Conservation (phyloP, 352 stramenopile species). For the Pythium oligandrum region DNA sequence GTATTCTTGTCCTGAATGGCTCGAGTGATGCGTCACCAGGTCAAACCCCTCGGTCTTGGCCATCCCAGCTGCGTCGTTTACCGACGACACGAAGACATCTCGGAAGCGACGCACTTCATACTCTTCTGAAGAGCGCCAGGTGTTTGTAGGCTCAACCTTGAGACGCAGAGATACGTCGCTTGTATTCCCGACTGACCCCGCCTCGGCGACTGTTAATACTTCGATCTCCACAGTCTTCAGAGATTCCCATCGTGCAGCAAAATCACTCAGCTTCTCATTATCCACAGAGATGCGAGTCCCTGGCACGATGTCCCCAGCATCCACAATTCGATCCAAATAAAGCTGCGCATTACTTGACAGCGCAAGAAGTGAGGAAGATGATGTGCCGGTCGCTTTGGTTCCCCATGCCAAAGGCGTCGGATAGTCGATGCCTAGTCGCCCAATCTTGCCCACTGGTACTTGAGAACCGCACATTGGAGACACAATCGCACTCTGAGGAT, state of each 20-base stretch:
- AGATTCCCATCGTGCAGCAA: no score
- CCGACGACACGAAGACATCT: slow-evolving; percentile 7
- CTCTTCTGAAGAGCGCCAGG: neutral
- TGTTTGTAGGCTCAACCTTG: neutral
- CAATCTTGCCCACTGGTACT: slow-evolving; percentile 13
- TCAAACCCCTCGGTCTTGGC: slow-evolving; percentile 4
- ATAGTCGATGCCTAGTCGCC: slow-evolving; percentile 12
- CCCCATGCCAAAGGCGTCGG: slow-evolving; percentile 9
- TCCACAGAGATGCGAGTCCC: no score
- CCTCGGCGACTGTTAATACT: neutral
- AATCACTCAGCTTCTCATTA: no score
- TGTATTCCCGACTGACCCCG: neutral
- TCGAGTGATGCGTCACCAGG: neutral
- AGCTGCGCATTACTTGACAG: neutral
- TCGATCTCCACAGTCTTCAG: neutral
- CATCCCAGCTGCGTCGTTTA: neutral
- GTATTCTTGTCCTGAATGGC: slow-evolving; percentile 2
- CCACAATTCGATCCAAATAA: neutral
- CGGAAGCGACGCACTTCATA: slow-evolving; percentile 6
- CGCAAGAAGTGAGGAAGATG: neutral
- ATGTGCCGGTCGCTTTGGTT: neutral
- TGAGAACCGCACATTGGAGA: slow-evolving; percentile 6
- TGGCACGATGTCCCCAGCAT: neutral
- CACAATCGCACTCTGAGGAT: slow-evolving; percentile 11
- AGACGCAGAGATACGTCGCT: neutral